phyloP scores from a whole-genome alignment of 1,139 yeast genomes.

The Diutina rugosa region DNA sequence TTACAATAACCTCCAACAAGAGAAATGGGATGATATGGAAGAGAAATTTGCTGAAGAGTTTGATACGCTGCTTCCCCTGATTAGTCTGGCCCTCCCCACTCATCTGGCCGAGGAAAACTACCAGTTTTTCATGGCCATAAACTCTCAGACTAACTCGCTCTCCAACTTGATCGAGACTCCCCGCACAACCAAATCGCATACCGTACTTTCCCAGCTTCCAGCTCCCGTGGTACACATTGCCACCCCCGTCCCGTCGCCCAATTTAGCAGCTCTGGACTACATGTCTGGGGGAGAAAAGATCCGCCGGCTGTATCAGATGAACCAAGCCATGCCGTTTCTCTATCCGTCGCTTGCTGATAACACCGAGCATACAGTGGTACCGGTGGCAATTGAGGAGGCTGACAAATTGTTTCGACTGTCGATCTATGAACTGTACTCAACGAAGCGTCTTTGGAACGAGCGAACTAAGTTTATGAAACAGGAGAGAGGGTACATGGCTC shows the following conservation, averaged over 20 bases:
- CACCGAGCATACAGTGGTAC: constrained; percentile 21
- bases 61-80: background rate
- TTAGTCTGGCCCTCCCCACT: background rate
- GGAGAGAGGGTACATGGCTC: constrained; percentile 51
- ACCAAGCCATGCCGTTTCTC: constrained; percentile 68
- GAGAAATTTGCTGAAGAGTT: background rate
- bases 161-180: constrained; percentile 51
- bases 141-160: constrained; percentile 34
- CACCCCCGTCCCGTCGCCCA: constrained; percentile 85
- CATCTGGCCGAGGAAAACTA: constrained; percentile 8
- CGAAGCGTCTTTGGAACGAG: constrained; percentile 61
- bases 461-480: constrained; percentile 56
- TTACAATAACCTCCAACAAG: background rate
- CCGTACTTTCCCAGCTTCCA: constrained; percentile 43
- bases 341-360: constrained; percentile 35
- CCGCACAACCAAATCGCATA: constrained; percentile 40
- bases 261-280: constrained; percentile 45
- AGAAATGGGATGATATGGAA: background rate
- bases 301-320: constrained; percentile 65
- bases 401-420: constrained; percentile 42
- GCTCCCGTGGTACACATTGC: constrained; percentile 66
- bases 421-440: constrained; percentile 52
- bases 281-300: constrained; percentile 51
- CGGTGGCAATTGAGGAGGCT: constrained; percentile 74
- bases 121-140: constrained; percentile 28